Percentiles rank a stretch among this genome's conserved stretches.
Evolutionary conservation across 2,329 filamentous ascomycete species (phyloP).

Genomic region (Fusarium ambrosium): DNA sequence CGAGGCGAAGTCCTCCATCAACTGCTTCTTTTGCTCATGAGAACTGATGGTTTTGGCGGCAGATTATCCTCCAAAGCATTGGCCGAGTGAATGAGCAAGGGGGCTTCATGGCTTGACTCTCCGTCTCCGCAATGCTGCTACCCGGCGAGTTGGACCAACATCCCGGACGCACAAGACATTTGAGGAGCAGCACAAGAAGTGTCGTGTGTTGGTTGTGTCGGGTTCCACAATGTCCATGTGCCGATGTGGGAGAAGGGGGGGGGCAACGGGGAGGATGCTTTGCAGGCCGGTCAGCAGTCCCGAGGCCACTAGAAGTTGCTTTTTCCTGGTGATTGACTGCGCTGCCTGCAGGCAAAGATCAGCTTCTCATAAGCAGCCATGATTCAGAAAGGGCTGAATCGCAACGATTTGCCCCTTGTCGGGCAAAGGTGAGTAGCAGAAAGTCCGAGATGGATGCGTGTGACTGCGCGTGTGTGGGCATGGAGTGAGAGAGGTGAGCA

Average conservation of each 20-base stretch:
- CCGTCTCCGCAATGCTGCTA: constrained; percentile 26
- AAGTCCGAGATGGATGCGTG: background rate
- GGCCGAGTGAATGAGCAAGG: constrained; percentile 10
- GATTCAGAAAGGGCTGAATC: background rate
- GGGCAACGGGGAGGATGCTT: background rate
- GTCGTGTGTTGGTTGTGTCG: constrained; percentile 3
- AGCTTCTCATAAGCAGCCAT: constrained; percentile 7
- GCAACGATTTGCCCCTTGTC: constrained; percentile 3
- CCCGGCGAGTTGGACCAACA: constrained; percentile 16
- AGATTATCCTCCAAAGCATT: background rate
- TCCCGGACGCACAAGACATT: background rate
- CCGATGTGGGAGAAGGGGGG: background rate
- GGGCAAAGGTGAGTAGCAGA: constrained; percentile 1
- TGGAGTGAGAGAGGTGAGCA: background rate
- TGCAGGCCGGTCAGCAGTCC: background rate
- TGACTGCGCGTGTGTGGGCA: background rate
- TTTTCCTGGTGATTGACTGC: background rate
- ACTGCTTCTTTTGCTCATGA: constrained; percentile 7
- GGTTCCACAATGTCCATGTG: constrained; percentile 7
- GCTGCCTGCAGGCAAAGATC: constrained; percentile 1
- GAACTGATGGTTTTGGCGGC: background rate
- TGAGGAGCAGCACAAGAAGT: constrained; percentile 30
- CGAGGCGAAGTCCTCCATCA: background rate
- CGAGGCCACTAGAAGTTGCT: background rate
- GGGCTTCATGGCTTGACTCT: constrained; percentile 15